Evolutionary conservation across 805 yeast genomes (phyloP), one percentile per base, ranked within the genome.

Genomic region (Diddensiella caesifluorescens): DNA sequence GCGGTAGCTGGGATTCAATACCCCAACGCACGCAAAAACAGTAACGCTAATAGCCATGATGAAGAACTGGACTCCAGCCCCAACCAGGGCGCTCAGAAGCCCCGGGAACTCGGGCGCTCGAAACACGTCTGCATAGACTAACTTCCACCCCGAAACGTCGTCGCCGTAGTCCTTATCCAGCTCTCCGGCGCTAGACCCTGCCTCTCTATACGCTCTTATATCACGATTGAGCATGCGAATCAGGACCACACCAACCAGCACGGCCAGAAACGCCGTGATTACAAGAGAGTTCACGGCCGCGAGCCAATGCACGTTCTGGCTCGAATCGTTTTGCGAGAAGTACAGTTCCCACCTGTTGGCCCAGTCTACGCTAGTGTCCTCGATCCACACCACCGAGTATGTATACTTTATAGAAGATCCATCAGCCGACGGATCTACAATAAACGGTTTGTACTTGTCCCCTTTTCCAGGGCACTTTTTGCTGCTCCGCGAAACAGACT

Each of bases 321-420:
- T 69, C 18, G 65, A 58, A 21, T 67, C 64, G 38, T 76, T 82
- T 15, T 41, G 36, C 45, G 76, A 70, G 50, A 79, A 73, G 59
- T 80, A 87, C 51, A 80, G 62, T 34, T 76, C 77, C 92, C 94
- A 85, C 51, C 95, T 69, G 45, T 78, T 69, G 38, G 71, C 69
- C 73, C 86, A 83, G 20, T 73, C 71, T 19, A 83, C 67, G 2
- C 76, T 71, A 32, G 66, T 64, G 46, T 87, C 95, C 57, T 87
- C 94, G 58, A 92, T 70, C 94, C 95, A 87, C 56, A 82, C 82
- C 2, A 88, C 87, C 1, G 95, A 77, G 53, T 86, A 88, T 0
- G 95, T 82, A 62, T 77, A 87, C 3, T 90, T 89, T 73, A 25
- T 46, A 38, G 30, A 15, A 21, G 38, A 43, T 6, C 26, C 40